Evolutionary conservation across 805 yeast species (phyloP), one percentile per base, ranked within the genome.

Genomic region (Ogataea trehalophila): DNA sequence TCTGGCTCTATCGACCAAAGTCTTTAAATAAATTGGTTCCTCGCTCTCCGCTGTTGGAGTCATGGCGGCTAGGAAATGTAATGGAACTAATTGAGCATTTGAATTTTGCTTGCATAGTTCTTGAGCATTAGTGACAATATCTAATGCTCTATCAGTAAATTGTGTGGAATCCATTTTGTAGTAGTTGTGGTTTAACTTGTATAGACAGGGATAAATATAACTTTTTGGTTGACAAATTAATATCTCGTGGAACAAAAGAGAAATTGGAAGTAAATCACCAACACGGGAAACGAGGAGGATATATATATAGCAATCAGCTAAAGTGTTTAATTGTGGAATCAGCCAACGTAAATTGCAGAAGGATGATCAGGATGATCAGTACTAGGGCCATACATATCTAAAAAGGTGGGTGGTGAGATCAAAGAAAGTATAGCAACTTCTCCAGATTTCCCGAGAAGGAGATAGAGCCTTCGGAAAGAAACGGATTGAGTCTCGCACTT

Each of bases 131-230:
- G 87, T 85, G 43, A 94, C 75, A 51, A 92, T 79, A 46, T 78
- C 82, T 59, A 89, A 79, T 39, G 97, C 98, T 66, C 94, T 87
- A 66, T 94, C 98, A 52, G 99, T 94, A 57, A 88, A 87, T 75
- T 88, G 91, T 49, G 91, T 67, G 58, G 79, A 79, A 62, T 80
- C 85, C 85, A 80, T 77, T 20, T 29, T 60, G 31, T 26, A 26
- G 31, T 26, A 26, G 31, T 26, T 22, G 18, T 26, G 17, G 23
- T 40, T 17, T 17, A 34, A 34, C 7, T 34, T n/a, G 17, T 34
- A 34, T 34, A 8, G 8, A 34, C 17, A n/a, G 37, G n/a, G 13
- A 34, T 34, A n/a, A 20, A 20, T 20, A 20, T 20, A 20, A 20
- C 4, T 20, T 20, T 20, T 20, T 20, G 20, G 20, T 20, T 20